These are phyloP conservation scores for Ilyonectria destructans DNA, from an alignment of 2,329 filamentous ascomycete species.

Conservation along the genomic window DNA sequence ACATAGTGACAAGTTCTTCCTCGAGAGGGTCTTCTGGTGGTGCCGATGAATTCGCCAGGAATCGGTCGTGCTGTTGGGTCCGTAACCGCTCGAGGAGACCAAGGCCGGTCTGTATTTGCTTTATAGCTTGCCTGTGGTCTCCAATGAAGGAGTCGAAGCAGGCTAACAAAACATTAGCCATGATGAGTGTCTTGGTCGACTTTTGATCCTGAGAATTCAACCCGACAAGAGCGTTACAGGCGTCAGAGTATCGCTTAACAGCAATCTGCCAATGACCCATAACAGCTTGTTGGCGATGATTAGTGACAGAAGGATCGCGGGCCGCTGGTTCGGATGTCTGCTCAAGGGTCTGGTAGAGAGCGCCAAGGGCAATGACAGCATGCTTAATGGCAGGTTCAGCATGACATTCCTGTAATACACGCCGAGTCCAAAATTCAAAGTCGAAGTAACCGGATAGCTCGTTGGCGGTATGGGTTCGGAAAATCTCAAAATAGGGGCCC, in stretches of 20 bases:
- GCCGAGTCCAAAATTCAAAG: conserved; percentile 75
- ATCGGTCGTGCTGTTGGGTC: conserved; percentile 57
- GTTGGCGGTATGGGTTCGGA: conserved; percentile 73
- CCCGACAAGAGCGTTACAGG: conserved; percentile 66
- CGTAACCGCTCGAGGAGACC: conserved; percentile 69
- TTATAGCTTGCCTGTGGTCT: conserved; percentile 74
- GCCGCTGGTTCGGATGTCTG: conserved; percentile 67
- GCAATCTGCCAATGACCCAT: conserved; percentile 73
- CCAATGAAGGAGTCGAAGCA: conserved; percentile 80
- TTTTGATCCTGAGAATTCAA: conserved; percentile 61
- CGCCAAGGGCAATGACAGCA: conserved; percentile 77
- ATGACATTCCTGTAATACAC: conserved; percentile 76
- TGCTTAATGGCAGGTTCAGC: conserved; percentile 74
- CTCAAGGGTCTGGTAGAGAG: conserved; percentile 78
- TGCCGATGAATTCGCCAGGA: conserved; percentile 37
- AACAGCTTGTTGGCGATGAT: conserved; percentile 52
- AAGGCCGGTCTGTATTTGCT: conserved; percentile 74
- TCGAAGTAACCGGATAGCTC: conserved; percentile 80
- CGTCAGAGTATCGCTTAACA: conserved; percentile 72
- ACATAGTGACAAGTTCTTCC: conserved; percentile 75
- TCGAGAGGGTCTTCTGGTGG: conserved; percentile 65
- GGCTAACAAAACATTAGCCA: conserved; percentile 77
- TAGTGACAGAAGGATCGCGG: conserved; percentile 47
- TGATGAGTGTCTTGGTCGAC: conserved; percentile 71
- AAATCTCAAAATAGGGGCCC: conserved; percentile 74